A percentile compares a stretch with the other conserved stretches of the same genome.
phyloP scores from a whole-genome alignment of 2,329 filamentous ascomycete genomes.

The Fusarium longipes region DNA sequence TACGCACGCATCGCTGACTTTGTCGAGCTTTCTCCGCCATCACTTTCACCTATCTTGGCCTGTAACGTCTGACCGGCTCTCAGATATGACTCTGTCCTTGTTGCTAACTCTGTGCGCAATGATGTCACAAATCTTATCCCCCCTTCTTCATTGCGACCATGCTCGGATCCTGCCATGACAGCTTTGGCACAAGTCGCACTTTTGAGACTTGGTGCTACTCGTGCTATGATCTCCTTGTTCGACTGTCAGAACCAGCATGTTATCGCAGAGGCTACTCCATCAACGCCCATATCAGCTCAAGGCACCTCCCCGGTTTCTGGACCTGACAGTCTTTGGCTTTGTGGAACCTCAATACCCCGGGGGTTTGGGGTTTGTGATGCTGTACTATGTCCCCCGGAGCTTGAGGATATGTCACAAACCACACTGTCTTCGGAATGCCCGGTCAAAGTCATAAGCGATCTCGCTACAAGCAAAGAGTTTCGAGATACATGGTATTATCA shows the following conservation, averaged over 20 bases:
- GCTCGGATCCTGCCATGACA: conserved; percentile 57
- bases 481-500: conserved; percentile 37
- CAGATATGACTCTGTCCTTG: conserved; percentile 36
- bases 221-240: conserved; percentile 63
- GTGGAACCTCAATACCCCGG: conserved; percentile 49
- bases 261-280: conserved; percentile 62
- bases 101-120: conserved; percentile 39
- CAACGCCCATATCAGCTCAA: conserved; percentile 50
- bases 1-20: not conserved
- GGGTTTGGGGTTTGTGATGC: conserved; percentile 46
- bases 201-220: conserved; percentile 55
- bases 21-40: not conserved
- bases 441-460: conserved; percentile 50
- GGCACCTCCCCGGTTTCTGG: conserved; percentile 34
- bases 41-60: not conserved
- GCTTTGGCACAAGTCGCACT: conserved; percentile 63
- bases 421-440: conserved; percentile 36
- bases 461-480: conserved; percentile 47
- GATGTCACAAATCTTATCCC: conserved; percentile 38
- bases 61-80: conserved; percentile 2
- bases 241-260: conserved; percentile 61
- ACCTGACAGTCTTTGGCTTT: conserved; percentile 45
- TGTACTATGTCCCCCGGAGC: conserved; percentile 25
- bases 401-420: not conserved
- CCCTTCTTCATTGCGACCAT: conserved; percentile 43